Percentiles rank a stretch among this genome's conserved stretches.
Evolutionary conservation across 306 rosid genomes (phyloP).

Genomic region (Citrullus mucosospermus): DNA sequence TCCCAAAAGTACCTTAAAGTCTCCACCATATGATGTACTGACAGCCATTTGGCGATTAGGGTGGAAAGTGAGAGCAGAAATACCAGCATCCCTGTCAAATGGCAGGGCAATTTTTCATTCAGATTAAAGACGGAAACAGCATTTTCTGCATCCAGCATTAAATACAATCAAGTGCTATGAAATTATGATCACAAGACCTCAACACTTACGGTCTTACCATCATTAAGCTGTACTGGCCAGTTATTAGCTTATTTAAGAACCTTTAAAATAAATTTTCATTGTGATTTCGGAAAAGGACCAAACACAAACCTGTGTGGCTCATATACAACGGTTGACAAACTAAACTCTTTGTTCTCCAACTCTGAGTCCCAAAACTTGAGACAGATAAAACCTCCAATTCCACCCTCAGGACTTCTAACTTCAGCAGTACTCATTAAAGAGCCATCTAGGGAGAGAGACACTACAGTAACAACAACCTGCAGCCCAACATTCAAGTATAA

Average conservation of each 20-base stretch:
- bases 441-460: conserved; percentile 71
- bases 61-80: conserved; percentile 71
- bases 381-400: conserved; percentile 70
- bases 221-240: neutral
- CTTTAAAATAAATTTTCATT: neutral
- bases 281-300: neutral
- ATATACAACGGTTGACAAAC: conserved; percentile 64
- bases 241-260: neutral
- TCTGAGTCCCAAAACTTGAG: conserved; percentile 80
- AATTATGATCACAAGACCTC: neutral
- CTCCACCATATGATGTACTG: conserved; percentile 82
- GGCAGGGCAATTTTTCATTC: neutral
- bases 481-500: conserved; percentile 14
- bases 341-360: conserved; percentile 47
- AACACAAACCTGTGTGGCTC: conserved; percentile 80
- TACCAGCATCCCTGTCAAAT: conserved; percentile 51
- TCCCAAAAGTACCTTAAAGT: conserved; percentile 62
- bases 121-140: neutral
- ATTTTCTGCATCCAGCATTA: neutral
- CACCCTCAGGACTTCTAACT: conserved; percentile 71
- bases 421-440: conserved; percentile 83
- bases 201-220: neutral
- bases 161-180: neutral
- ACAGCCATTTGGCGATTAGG: conserved; percentile 66
- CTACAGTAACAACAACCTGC: conserved; percentile 55